Conservation (phyloP, 2,329 filamentous ascomycete species). For the Aspergillus felis region DNA sequence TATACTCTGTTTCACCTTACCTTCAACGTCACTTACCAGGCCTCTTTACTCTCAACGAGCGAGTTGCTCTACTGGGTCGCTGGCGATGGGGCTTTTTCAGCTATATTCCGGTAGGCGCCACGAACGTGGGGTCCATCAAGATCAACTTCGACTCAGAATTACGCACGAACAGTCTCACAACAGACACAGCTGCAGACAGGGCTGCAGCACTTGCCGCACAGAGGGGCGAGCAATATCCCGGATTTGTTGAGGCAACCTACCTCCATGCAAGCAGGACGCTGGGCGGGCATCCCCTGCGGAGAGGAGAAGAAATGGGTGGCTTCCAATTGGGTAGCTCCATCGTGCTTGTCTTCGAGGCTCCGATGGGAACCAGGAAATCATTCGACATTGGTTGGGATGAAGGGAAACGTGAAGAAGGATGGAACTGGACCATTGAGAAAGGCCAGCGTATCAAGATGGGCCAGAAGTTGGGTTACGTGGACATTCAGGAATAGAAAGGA, state of each 20-base stretch:
- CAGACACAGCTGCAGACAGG: constrained; percentile 84
- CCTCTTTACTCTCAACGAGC: constrained; percentile 93
- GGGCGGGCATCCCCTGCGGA: constrained; percentile 74
- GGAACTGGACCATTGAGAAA: constrained; percentile 81
- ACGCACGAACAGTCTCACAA: constrained; percentile 84
- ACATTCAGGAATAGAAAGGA: constrained; percentile 16
- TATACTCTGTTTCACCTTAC: constrained; percentile 93
- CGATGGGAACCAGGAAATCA: constrained; percentile 56
- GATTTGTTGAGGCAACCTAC: constrained; percentile 91
- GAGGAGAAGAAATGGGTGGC: constrained; percentile 96
- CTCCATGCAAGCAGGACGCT: constrained; percentile 71
- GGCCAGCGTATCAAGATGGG: constrained; percentile 88
- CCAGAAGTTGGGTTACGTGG: constrained; percentile 73
- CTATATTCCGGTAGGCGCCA: constrained; percentile 92
- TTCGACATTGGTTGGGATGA: constrained; percentile 60
- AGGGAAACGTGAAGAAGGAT: constrained; percentile 62
- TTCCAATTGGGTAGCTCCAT: constrained; percentile 95
- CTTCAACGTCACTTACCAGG: constrained; percentile 88
- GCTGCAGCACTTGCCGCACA: constrained; percentile 75
- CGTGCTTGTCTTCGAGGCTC: constrained; percentile 94
- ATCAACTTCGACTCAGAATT: constrained; percentile 96
- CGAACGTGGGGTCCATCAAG: constrained; percentile 94
- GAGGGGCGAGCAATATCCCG: constrained; percentile 78
- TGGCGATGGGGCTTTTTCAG: constrained; percentile 99
- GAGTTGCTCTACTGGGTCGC: constrained; percentile 84